A percentile compares a stretch with the other conserved stretches of the same genome.
These are phyloP conservation scores for Auricularia auricula-judae DNA, from an alignment of 768 basidiomycete species.

Conservation along the genomic window DNA sequence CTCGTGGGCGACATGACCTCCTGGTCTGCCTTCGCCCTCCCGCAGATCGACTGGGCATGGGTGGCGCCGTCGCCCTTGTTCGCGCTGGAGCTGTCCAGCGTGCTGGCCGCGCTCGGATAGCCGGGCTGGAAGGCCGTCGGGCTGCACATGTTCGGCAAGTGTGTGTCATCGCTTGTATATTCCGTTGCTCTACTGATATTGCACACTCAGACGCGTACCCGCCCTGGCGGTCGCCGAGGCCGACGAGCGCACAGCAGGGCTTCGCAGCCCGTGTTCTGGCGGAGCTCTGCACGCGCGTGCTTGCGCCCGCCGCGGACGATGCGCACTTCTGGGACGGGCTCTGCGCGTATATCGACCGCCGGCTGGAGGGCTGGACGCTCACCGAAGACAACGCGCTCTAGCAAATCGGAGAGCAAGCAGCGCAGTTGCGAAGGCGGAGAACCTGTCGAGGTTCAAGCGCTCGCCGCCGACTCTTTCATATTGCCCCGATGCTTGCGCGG, in stretches of 20 bases:
- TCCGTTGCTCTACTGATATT: too few relatives aligned
- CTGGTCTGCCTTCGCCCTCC: conserved; percentile 12
- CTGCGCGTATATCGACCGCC: conserved; percentile 33
- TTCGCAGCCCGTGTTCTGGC: conserved; percentile 38
- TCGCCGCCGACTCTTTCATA: too few relatives aligned
- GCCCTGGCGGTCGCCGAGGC: conserved; percentile 35
- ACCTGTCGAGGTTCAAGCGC: too few relatives aligned
- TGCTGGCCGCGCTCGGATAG: conserved; percentile 57
- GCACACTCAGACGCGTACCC: conserved; percentile 12
- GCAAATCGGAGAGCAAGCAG: too few relatives aligned
- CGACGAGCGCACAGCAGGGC: conserved; percentile 18
- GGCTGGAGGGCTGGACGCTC: conserved; percentile 23
- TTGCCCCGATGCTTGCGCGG: too few relatives aligned
- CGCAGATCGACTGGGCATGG: neutral
- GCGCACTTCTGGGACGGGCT: conserved; percentile 12
- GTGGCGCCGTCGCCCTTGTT: conserved; percentile 18
- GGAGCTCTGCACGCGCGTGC: conserved; percentile 8
- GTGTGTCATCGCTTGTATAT: neutral
- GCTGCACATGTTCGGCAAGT: conserved; percentile 33
- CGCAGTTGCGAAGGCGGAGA: too few relatives aligned
- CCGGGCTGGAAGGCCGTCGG: conserved; percentile 68
- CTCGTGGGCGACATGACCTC: conserved; percentile 32
- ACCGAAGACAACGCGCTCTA: conserved; percentile 26
- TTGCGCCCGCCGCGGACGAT: neutral
- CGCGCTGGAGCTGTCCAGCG: conserved; percentile 44